Evolutionary conservation across 495 filamentous ascomycete species (phyloP), one percentile per base, ranked within the genome.

Genomic region (Glonium stellatum): DNA sequence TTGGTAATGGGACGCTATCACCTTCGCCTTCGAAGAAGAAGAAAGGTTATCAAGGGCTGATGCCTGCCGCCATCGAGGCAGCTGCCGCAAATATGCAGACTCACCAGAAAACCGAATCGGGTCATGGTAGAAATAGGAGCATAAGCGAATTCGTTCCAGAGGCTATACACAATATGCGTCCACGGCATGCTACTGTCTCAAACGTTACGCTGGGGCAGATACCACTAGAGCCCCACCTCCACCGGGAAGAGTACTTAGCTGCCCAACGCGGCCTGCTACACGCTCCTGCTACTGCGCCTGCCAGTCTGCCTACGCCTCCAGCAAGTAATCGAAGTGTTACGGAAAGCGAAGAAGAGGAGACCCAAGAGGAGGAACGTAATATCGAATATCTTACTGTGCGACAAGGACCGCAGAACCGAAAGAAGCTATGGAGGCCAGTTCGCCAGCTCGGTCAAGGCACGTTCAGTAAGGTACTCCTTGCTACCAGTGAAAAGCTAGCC

Each of bases 401-500:
- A 50, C 80, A 76, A 23, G 77, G 82, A 10, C 72, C 78, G 23
- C 80, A 84, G 60, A 70, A 75, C 52, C 84, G 82, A 55, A 70
- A 78, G 25, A 80, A 79, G 56, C 77, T 82, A 63, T 98, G 89
- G 82, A 79, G 87, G 63, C 87, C 86, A 35, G 70, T 98, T 23
- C 86, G 85, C 55, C 75, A 86, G 64, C 79, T 98, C 10, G 93
- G 93, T 9, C 89, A 96, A 60, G 93, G 93, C 13, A 96, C 93
- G 1, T 98, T 98, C 72, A 96, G 91, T 72, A 88, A 88, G 63
- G 93, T 98, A 27, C 84, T 91, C 69, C 78, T 98, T 10, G 92
- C 91, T 4, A 95, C 89, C 4, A 79, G 80, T 37, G 69, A 82
- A 75, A 68, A 78, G 68, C 62, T 72, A 55, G 62, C 22, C 71